A percentile compares a stretch with the other conserved stretches of the same genome.
These are phyloP conservation scores for Biscogniauxia mediterranea DNA, from an alignment of 2,329 filamentous ascomycete genomes.

Conservation along the genomic window DNA sequence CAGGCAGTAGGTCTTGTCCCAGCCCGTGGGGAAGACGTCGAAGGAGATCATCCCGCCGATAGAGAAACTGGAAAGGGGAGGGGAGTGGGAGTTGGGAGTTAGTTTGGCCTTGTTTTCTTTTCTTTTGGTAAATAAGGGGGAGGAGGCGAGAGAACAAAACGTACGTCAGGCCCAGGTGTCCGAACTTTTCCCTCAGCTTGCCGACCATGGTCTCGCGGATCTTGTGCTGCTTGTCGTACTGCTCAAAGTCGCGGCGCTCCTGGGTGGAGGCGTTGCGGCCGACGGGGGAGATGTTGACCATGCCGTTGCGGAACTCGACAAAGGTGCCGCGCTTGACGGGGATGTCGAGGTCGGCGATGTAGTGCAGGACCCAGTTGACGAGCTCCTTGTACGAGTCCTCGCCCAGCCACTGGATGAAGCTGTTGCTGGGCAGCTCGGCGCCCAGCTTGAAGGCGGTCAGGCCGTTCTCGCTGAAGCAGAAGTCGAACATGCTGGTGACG, in stretches of 20 bases:
- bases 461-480: constrained; percentile 96
- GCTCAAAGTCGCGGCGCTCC: constrained; percentile 81
- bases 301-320: constrained; percentile 86
- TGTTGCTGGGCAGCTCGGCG: constrained; percentile 69
- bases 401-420: constrained; percentile 90
- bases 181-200: constrained; percentile 76
- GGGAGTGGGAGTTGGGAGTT: neutral
- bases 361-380: constrained; percentile 73
- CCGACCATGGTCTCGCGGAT: constrained; percentile 75
- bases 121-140: constrained; percentile 1
- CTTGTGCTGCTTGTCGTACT: constrained; percentile 74
- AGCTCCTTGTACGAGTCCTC: constrained; percentile 80
- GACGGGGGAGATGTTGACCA: constrained; percentile 82
- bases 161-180: constrained; percentile 79
- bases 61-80: constrained; percentile 63
- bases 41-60: constrained; percentile 98
- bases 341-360: constrained; percentile 80
- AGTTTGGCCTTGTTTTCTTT: constrained; percentile 1
- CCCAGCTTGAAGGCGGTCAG: constrained; percentile 87
- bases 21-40: constrained; percentile 93
- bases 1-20: constrained; percentile 99
- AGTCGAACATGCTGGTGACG: constrained; percentile 91
- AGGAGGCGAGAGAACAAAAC: constrained; percentile 37
- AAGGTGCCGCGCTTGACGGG: constrained; percentile 83
- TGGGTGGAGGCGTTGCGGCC: constrained; percentile 80